A percentile compares a stretch with the other conserved stretches of the same genome.
Conservation (phyloP, 306 rosid species). For the Rosa multiflora region DNA sequence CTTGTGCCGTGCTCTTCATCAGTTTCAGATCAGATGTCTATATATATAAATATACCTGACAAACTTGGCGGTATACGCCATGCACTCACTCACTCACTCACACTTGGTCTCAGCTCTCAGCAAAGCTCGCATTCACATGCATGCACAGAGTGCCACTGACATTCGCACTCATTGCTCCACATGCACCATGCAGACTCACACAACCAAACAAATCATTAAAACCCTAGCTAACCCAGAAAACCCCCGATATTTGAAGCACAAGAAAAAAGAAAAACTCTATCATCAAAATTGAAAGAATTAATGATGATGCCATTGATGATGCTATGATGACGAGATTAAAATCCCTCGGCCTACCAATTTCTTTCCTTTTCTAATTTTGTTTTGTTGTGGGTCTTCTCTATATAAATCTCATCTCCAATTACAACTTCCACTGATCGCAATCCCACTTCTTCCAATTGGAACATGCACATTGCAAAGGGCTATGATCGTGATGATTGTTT, state of each 20-base stretch:
- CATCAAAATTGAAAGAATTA: not conserved
- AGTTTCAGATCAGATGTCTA: not conserved
- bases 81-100: conserved; percentile 41
- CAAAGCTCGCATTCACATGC: conserved; percentile 68
- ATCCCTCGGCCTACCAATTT: not conserved
- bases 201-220: conserved; percentile 11
- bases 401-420: conserved; percentile 23
- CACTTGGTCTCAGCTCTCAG: conserved; percentile 32
- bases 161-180: conserved; percentile 74
- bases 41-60: not conserved
- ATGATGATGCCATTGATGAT: conserved; percentile 74
- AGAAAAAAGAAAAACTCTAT: not conserved
- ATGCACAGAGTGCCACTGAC: conserved; percentile 57
- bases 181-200: conserved; percentile 73
- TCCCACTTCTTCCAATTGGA: conserved; percentile 68
- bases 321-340: conserved; percentile 65
- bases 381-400: not conserved
- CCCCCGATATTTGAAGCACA: not conserved
- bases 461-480: conserved; percentile 45
- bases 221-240: not conserved
- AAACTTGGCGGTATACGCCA: conserved; percentile 40
- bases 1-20: not conserved
- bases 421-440: conserved; percentile 28
- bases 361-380: not conserved
- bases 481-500: conserved; percentile 33